These are phyloP conservation scores for Phytophthora aleatoria DNA, from an alignment of 352 stramenopile species.

Conservation along the genomic window DNA sequence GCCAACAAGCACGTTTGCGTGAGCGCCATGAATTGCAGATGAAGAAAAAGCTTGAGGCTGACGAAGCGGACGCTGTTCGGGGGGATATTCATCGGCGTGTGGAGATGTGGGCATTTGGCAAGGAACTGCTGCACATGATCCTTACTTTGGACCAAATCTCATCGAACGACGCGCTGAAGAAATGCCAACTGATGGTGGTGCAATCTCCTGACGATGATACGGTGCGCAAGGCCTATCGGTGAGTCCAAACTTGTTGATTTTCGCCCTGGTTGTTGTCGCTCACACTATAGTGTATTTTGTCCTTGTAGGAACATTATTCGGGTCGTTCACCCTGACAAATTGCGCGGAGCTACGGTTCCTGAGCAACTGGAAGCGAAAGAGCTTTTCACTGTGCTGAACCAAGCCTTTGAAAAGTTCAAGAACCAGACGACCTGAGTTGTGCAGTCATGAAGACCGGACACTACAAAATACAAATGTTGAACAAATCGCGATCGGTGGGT, in stretches of 20 bases:
- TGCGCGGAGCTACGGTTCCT: conserved; percentile 73
- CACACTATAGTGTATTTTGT: conserved; percentile 10
- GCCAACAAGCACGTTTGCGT: conserved; percentile 81
- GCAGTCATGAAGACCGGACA: not conserved
- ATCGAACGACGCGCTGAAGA: conserved; percentile 69
- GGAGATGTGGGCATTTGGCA: conserved; percentile 86
- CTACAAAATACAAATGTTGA: conserved; percentile 20
- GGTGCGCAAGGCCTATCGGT: conserved; percentile 85
- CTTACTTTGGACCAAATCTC: conserved; percentile 86
- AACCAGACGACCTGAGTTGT: conserved; percentile 32
- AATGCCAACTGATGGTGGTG: conserved; percentile 78
- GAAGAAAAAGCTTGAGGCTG: conserved; percentile 80
- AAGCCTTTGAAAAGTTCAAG: conserved; percentile 90
- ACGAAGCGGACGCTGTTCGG: conserved; percentile 79
- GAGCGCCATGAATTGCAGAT: conserved; percentile 83
- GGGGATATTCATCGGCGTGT: conserved; percentile 77
- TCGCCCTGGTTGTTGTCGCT: not conserved
- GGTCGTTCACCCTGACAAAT: conserved; percentile 87
- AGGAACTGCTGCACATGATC: conserved; percentile 85
- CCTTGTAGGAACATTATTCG: conserved; percentile 81
- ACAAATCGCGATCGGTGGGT: conserved; percentile 1
- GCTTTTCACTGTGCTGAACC: conserved; percentile 88
- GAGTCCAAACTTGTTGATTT: conserved; percentile 7
- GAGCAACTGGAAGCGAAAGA: conserved; percentile 87
- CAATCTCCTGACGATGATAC: conserved; percentile 83